Conservation (phyloP, 805 yeast genomes). For the Schizosaccharomyces octosporus region DNA sequence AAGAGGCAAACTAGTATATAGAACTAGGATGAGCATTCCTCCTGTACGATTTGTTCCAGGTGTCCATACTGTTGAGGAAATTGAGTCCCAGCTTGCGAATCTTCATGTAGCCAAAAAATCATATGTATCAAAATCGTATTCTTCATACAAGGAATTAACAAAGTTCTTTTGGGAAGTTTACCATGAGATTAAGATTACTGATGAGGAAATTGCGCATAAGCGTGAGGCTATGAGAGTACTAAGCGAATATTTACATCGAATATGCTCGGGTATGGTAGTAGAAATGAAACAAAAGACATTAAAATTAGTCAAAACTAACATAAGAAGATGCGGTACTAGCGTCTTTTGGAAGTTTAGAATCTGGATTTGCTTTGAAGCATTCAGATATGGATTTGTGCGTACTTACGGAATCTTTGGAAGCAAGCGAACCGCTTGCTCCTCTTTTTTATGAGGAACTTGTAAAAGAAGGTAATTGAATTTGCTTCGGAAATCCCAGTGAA, state of each 20-base stretch:
- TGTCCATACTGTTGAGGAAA: background rate
- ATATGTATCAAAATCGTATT: background rate
- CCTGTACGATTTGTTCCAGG: background rate
- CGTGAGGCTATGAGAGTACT: background rate
- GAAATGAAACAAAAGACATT: too few species aligned
- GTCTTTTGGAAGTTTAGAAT: background rate
- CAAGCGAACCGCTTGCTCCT: background rate
- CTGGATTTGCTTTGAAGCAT: background rate
- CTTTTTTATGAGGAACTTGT: background rate
- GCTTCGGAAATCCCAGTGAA: background rate
- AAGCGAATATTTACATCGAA: background rate
- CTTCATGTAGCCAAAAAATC: background rate
- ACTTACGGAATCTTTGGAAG: background rate
- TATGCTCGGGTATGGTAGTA: background rate
- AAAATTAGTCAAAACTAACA: background rate
- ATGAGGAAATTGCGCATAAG: background rate
- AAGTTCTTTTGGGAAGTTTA: background rate
- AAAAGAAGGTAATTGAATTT: background rate
- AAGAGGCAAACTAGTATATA: too few species aligned
- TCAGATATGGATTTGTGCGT: conserved; percentile 2
- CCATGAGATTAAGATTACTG: background rate
- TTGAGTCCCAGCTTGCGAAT: background rate
- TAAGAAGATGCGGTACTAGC: background rate
- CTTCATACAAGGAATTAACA: background rate
- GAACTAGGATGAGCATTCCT: background rate